Conservation (phyloP, 148 eudicot species). For the Limonium bicolor region DNA sequence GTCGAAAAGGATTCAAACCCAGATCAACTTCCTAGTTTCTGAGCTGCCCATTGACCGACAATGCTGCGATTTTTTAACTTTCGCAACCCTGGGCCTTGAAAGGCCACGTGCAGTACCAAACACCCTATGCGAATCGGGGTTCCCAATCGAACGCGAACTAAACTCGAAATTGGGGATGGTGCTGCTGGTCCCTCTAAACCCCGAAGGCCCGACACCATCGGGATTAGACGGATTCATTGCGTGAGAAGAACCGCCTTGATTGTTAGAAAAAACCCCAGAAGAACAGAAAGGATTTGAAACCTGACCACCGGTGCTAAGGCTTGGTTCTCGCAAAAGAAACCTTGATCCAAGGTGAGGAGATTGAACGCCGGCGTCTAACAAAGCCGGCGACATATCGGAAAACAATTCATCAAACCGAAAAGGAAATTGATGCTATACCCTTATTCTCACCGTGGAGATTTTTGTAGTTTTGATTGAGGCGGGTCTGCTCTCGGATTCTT, state of each 20-base stretch:
- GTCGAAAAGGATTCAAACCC: conserved; percentile 36
- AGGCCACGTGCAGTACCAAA: conserved; percentile 21
- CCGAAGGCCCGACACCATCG: conserved; percentile 13
- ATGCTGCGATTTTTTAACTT: conserved; percentile 28
- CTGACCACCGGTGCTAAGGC: conserved; percentile 12
- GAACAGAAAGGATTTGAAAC: conserved; percentile 5
- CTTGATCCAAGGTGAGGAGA: not conserved
- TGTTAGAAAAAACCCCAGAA: conserved; percentile 11
- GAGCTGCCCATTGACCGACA: conserved; percentile 15
- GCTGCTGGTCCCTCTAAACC: conserved; percentile 15
- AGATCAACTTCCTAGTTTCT: conserved; percentile 22
- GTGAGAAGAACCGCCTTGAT: conserved; percentile 2
- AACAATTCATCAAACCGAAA: conserved; percentile 20
- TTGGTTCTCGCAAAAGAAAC: conserved; percentile 6
- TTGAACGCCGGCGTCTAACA: conserved; percentile 15
- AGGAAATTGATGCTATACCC: no score
- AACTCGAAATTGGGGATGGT: conserved; percentile 35
- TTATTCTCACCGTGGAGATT: no score
- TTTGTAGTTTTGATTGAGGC: no score
- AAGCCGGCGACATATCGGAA: conserved; percentile 23
- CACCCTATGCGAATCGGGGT: conserved; percentile 20
- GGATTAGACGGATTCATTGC: conserved; percentile 16
- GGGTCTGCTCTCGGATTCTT: no score
- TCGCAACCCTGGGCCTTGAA: conserved; percentile 36
- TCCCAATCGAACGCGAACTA: conserved; percentile 15